A percentile compares a stretch with the other conserved stretches of the same genome.
Conservation (phyloP, 331 rosid species). For the Erythrophleum ivorense region DNA sequence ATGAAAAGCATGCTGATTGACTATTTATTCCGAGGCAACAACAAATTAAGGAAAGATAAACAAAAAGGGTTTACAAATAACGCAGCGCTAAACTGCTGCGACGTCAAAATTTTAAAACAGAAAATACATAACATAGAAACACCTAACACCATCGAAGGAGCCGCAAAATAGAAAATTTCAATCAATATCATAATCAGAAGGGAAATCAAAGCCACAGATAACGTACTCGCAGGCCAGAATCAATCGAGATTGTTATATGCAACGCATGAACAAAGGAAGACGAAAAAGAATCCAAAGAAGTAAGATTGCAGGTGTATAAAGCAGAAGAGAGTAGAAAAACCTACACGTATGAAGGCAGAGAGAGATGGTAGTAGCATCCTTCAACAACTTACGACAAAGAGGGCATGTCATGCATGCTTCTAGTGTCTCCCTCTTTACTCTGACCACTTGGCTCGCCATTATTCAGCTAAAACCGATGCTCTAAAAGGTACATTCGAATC, state of each 20-base stretch:
- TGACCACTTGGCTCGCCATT: slow-evolving; percentile 37
- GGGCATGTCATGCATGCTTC: slow-evolving; percentile 61
- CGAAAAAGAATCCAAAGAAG: background rate
- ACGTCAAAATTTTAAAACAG: slow-evolving; percentile 16
- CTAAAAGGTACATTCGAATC: slow-evolving; percentile 32
- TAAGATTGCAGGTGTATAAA: background rate
- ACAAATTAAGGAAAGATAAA: background rate
- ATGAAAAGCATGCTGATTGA: slow-evolving; percentile 19
- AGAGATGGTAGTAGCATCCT: slow-evolving; percentile 57
- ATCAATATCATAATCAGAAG: background rate
- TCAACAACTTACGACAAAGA: slow-evolving; percentile 47
- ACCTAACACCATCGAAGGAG: background rate
- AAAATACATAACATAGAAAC: background rate
- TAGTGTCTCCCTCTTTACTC: slow-evolving; percentile 43
- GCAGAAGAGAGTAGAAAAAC: background rate
- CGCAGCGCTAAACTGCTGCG: background rate
- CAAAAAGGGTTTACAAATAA: background rate
- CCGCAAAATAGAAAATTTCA: background rate
- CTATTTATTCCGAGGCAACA: background rate
- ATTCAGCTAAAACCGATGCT: background rate
- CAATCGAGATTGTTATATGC: slow-evolving; percentile 9
- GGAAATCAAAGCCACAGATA: slow-evolving; percentile 18
- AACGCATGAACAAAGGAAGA: background rate
- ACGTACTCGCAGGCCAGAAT: background rate
- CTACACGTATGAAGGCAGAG: slow-evolving; percentile 56